Conservation (phyloP, 768 basidiomycete species). For the Collybiopsis confluens region DNA sequence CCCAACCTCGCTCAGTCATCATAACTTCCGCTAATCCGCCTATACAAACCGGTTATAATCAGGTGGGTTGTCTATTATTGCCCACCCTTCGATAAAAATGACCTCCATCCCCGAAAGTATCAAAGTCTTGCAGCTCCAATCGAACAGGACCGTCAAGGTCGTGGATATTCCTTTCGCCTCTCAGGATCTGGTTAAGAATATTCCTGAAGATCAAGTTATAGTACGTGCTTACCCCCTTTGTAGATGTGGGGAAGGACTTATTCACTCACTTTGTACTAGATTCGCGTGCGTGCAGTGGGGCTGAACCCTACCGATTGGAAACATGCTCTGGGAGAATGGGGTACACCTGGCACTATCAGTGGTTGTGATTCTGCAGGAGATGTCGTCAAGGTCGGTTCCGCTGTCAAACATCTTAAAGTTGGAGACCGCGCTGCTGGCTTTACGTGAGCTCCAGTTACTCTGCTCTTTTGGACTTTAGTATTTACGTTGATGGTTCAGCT, state of each 20-base stretch:
- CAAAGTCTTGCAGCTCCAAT: constrained; percentile 1
- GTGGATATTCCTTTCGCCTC: constrained; percentile 3
- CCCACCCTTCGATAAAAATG: too few relatives aligned
- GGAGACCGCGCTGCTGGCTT: constrained; percentile 6
- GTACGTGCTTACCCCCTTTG: background rate
- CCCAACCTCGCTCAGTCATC: too few relatives aligned
- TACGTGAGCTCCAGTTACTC: background rate
- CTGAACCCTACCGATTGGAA: constrained; percentile 8
- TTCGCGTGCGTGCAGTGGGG: constrained; percentile 6
- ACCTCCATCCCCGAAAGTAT: background rate
- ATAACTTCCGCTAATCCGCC: too few relatives aligned
- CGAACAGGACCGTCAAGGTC: background rate
- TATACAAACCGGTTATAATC: too few relatives aligned
- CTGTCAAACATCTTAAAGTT: constrained; percentile 7
- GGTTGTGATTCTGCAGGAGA: constrained; percentile 6
- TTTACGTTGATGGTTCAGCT: background rate
- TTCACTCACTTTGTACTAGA: background rate
- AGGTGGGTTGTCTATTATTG: too few relatives aligned
- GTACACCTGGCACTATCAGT: background rate
- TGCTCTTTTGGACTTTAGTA: background rate
- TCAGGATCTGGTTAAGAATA: constrained; percentile 1
- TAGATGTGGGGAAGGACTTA: background rate
- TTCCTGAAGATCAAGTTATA: constrained; percentile 5
- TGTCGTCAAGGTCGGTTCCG: constrained; percentile 7
- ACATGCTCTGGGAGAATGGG: constrained; percentile 4